Conservation (phyloP, 2,329 filamentous ascomycete genomes). For the Xylogone sp. region DNA sequence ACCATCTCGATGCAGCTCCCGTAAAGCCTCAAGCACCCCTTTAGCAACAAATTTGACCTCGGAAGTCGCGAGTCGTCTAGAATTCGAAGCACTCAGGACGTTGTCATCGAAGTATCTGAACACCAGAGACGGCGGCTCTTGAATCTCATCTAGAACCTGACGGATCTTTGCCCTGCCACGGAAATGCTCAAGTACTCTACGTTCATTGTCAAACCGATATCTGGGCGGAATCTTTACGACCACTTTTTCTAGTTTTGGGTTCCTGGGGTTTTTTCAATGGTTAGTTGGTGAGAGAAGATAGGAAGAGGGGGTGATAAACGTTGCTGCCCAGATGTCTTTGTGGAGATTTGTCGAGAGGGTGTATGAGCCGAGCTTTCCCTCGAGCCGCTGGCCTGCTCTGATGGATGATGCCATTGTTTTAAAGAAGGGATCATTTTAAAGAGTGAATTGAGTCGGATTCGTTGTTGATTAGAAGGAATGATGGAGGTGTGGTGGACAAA, state of each 20-base stretch:
- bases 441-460: too few relatives aligned
- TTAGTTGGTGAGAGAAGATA: not conserved
- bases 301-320: conserved; percentile 3
- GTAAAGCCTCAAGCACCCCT: conserved; percentile 12
- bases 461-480: too few relatives aligned
- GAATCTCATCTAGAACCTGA: conserved; percentile 11
- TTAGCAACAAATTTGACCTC: conserved; percentile 15
- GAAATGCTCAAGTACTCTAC: conserved; percentile 10
- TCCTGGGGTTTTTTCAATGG: conserved; percentile 4
- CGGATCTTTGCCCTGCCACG: conserved; percentile 5
- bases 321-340: conserved; percentile 10
- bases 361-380: conserved; percentile 9
- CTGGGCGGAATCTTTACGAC: conserved; percentile 11
- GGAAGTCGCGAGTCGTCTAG: conserved; percentile 2
- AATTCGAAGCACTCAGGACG: conserved; percentile 7
- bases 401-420: conserved; percentile 9
- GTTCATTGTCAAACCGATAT: conserved; percentile 12
- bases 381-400: conserved; percentile 7
- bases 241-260: conserved; percentile 3
- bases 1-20: conserved; percentile 12
- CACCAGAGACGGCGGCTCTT: conserved; percentile 10
- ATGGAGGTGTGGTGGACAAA: too few relatives aligned
- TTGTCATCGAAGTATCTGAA: conserved; percentile 13
- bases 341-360: conserved; percentile 10
- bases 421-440: too few relatives aligned